Percentiles rank a stretch among this genome's conserved stretches.
Conservation (phyloP, 176 grass and related monocot species). For the Alopecurus myosuroides region DNA sequence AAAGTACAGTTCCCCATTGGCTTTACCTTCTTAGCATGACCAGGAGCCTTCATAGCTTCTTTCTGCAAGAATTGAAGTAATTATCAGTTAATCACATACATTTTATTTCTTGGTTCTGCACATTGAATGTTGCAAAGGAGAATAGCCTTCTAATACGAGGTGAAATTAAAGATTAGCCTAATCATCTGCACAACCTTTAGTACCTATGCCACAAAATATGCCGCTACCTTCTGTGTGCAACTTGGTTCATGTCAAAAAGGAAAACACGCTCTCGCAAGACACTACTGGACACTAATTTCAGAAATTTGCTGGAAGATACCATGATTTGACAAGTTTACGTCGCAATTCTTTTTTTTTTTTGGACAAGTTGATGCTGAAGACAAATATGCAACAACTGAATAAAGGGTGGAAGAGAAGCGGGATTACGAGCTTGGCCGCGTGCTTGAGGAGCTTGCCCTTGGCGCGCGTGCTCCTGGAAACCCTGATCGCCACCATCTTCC, state of each 20-base stretch:
- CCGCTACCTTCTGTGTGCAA: neutral
- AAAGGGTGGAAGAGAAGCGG: neutral
- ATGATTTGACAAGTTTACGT: neutral
- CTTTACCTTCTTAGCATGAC: slow-evolving; percentile 57
- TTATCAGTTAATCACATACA: neutral
- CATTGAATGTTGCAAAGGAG: neutral
- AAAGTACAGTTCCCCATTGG: neutral
- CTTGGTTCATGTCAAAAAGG: neutral
- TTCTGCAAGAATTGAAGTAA: slow-evolving; percentile 39
- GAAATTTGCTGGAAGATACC: neutral
- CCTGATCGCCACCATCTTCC: slow-evolving; percentile 53
- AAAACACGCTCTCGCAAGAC: neutral
- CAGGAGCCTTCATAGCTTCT: slow-evolving; percentile 71
- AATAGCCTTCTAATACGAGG: neutral
- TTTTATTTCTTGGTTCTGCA: neutral
- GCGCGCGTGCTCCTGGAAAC: slow-evolving; percentile 49
- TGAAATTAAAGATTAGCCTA: neutral
- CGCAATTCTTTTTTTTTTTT: neutral
- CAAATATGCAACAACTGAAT: neutral
- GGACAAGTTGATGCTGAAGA: neutral
- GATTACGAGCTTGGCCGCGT: slow-evolving; percentile 72
- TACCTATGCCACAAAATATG: neutral
- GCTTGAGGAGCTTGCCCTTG: slow-evolving; percentile 58
- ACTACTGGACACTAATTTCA: neutral
- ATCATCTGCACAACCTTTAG: neutral